Evolutionary conservation across 2,329 filamentous ascomycete species (phyloP).

Genomic region (Pseudogymnoascus verrucosus): DNA sequence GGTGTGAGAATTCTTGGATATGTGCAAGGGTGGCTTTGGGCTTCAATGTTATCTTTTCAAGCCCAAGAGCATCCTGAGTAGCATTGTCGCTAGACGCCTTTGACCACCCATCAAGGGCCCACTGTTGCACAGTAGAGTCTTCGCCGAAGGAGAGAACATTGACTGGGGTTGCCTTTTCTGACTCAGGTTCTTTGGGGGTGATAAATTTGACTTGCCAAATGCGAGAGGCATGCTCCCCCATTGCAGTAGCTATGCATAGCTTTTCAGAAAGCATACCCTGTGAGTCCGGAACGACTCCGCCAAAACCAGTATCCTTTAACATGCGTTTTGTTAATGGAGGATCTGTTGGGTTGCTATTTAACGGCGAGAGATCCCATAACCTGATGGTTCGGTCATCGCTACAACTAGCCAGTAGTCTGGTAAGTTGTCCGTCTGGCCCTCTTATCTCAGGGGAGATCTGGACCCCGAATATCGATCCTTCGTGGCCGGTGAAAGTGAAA

Average conservation of each 20-base stretch:
- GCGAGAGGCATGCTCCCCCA: conserved; percentile 75
- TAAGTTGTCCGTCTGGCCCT: conserved; percentile 30
- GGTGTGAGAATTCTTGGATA: conserved; percentile 50
- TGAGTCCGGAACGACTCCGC: conserved; percentile 18
- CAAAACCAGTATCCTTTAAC: conserved; percentile 55
- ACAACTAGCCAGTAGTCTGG: conserved; percentile 75
- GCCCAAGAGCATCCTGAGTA: not conserved
- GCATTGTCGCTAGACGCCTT: not conserved
- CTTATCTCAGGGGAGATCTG: conserved; percentile 57
- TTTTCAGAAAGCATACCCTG: conserved; percentile 24
- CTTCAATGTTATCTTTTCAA: not conserved
- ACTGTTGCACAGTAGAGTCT: conserved; percentile 69
- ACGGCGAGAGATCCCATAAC: conserved; percentile 64
- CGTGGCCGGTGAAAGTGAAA: conserved; percentile 59
- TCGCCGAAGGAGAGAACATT: conserved; percentile 74
- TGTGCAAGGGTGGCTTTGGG: conserved; percentile 37
- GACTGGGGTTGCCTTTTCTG: conserved; percentile 25
- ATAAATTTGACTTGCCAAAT: conserved; percentile 82
- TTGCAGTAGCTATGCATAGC: conserved; percentile 56
- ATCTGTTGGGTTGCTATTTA: not conserved
- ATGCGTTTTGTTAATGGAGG: not conserved
- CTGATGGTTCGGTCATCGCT: conserved; percentile 89
- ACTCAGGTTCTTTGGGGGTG: conserved; percentile 10
- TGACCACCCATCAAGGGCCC: conserved; percentile 35
- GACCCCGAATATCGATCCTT: conserved; percentile 90